These are phyloP conservation scores for Talaromyces nanjingensis DNA, from an alignment of 495 filamentous ascomycete genomes.

Conservation along the genomic window DNA sequence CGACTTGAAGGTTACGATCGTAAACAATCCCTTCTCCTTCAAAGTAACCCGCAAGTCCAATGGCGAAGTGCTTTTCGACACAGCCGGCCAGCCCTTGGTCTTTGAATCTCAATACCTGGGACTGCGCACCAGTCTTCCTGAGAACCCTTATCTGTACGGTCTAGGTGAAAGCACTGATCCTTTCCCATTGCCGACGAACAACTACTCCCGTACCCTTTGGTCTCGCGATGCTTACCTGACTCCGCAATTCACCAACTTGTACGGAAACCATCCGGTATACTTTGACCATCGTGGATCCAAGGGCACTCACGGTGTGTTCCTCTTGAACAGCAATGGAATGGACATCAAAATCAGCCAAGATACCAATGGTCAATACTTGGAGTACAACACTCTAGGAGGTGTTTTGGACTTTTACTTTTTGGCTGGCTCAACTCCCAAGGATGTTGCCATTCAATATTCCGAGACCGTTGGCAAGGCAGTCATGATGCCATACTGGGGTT, in stretches of 20 bases:
- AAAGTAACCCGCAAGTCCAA: conserved; percentile 53
- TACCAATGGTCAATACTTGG: conserved; percentile 59
- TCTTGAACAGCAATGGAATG: conserved; percentile 82
- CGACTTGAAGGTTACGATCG: conserved; percentile 56
- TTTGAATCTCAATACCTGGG: conserved; percentile 77
- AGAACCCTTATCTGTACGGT: conserved; percentile 67
- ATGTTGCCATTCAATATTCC: conserved; percentile 68
- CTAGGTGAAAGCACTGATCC: conserved; percentile 74
- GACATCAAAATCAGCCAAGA: conserved; percentile 74
- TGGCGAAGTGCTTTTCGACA: conserved; percentile 73
- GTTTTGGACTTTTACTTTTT: conserved; percentile 83
- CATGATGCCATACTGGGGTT: conserved; percentile 82
- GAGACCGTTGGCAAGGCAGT: conserved; percentile 59
- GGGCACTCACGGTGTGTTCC: conserved; percentile 75
- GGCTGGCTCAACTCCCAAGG: conserved; percentile 61
- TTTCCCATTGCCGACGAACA: conserved; percentile 60
- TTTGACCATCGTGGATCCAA: conserved; percentile 62
- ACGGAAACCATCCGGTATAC: conserved; percentile 80
- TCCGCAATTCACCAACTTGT: conserved; percentile 65
- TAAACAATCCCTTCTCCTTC: conserved; percentile 69
- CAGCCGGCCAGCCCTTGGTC: conserved; percentile 58
- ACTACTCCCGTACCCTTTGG: conserved; percentile 80
- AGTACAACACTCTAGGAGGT: conserved; percentile 79
- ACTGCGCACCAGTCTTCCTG: conserved; percentile 60
- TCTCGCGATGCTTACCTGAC: conserved; percentile 65